These are phyloP conservation scores for Leccinum uliginosum DNA, from an alignment of 768 basidiomycete genomes.

Conservation along the genomic window DNA sequence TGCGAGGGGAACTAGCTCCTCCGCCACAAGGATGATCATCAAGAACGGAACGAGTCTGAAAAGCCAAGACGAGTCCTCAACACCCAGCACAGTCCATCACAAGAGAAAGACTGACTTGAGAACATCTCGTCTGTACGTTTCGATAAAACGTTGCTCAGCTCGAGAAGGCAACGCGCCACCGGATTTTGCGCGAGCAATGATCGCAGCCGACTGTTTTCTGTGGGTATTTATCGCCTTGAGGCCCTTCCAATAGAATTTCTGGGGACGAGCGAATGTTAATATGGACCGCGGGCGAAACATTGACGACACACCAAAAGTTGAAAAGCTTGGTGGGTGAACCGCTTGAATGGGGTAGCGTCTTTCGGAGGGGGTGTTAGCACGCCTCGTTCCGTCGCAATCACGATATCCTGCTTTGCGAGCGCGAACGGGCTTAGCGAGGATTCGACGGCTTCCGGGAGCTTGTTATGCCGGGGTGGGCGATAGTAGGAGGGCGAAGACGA, in stretches of 20 bases:
- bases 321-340: constrained; percentile 45
- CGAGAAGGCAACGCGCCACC: constrained; percentile 65
- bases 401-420: constrained; percentile 56
- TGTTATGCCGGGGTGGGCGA: constrained; percentile 22
- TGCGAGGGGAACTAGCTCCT: constrained; percentile 79
- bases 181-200: constrained; percentile 49
- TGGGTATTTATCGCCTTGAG: constrained; percentile 68
- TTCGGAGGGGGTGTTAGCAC: constrained; percentile 63
- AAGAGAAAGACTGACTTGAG: constrained; percentile 50
- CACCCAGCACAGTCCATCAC: not conserved
- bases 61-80: constrained; percentile 1
- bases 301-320: constrained; percentile 39
- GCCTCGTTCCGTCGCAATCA: constrained; percentile 63
- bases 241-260: constrained; percentile 86
- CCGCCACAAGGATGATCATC: constrained; percentile 65
- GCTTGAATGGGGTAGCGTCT: constrained; percentile 52
- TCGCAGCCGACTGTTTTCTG: constrained; percentile 47
- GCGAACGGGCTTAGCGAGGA: constrained; percentile 37
- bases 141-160: constrained; percentile 65
- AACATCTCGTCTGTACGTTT: constrained; percentile 60
- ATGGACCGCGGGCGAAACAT: not conserved
- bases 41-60: constrained; percentile 71
- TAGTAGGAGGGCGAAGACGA: constrained; percentile 24
- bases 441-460: constrained; percentile 17
- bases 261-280: not conserved